phyloP scores from a whole-genome alignment of 176 grass and related monocot species.

The Ensete glaucum region DNA sequence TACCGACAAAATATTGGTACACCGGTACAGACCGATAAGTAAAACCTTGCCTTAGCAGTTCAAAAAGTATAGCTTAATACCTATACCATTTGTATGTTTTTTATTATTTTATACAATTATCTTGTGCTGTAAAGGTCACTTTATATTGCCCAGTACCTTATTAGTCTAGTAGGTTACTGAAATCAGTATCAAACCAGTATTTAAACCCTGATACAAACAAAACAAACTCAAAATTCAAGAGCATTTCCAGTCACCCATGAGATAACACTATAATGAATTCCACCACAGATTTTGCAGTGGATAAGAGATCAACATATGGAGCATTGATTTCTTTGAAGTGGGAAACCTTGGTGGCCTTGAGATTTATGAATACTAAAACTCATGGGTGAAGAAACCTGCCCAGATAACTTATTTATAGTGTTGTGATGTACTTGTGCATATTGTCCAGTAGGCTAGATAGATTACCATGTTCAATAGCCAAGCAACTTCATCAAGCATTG shows the following conservation, averaged over 20 bases:
- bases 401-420: neutral
- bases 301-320: neutral
- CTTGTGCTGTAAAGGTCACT: too few relatives aligned
- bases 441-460: constrained; percentile 6
- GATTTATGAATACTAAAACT: neutral
- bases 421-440: neutral
- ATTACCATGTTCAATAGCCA: constrained; percentile 97
- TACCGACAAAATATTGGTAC: too few relatives aligned
- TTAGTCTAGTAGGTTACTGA: neutral
- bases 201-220: neutral
- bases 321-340: neutral
- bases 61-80: too few relatives aligned
- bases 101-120: too few relatives aligned
- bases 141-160: too few relatives aligned
- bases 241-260: neutral
- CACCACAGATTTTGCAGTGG: neutral
- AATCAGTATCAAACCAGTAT: neutral
- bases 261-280: neutral
- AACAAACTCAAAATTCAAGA: too few relatives aligned
- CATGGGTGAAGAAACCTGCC: neutral
- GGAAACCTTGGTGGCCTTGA: neutral
- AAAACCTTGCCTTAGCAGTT: too few relatives aligned
- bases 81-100: too few relatives aligned
- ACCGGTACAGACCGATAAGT: too few relatives aligned
- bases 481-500: constrained; percentile 96